Base-by-base conservation (phyloP, 1,284 basidiomycete genomes). In the Anthracocystis walkeri region DNA sequence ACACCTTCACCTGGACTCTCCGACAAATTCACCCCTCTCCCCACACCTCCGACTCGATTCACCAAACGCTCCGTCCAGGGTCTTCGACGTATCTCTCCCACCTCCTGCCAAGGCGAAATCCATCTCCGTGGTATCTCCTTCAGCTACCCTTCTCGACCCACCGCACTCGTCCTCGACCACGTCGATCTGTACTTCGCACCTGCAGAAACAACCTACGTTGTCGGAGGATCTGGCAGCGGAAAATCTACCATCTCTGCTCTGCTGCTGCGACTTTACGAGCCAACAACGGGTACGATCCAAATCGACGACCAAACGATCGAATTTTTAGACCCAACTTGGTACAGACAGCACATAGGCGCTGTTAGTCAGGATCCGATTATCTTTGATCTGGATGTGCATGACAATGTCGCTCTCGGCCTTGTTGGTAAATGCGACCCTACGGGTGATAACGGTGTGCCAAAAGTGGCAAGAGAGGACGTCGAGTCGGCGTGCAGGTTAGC, bases 241-340 rank as follows among this genome's bases (percentile, higher is more conserved):
- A 98, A 99, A 87, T 92, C 91, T n/a, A 97, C 94, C 0, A 88
- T 97, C 66, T 93, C 92, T 0, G 90, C 91, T 63, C 89, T 97
- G 2, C 88, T 98, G 0, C 88, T 95, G 23, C 89, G 92, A 10
- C 87, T 96, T 85, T 98, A 97, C 87, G 73, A 79, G 41, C 79
- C 84, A 12, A 65, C 81, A 12, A 16, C 54, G 4, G 87, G 87
- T 0, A 75, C 83, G 6, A 89, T 98, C 55, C 88, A 90, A 41
- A 87, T 97, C 38, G 96, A 98, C 85, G 91, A 95, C 75, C 91
- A 93, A 78, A 90, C 92, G 49, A 86, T 95, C 29, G 86, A 87
- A 20, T 74, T 63, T 27, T 88, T 97, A 63, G 93, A 97, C 82
- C 87, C 89, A n/a, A 80, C 86, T 7, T 98, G 91, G 90, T 89